Conservation (phyloP, 768 basidiomycete species). For the Cystoderma amianthinum region DNA sequence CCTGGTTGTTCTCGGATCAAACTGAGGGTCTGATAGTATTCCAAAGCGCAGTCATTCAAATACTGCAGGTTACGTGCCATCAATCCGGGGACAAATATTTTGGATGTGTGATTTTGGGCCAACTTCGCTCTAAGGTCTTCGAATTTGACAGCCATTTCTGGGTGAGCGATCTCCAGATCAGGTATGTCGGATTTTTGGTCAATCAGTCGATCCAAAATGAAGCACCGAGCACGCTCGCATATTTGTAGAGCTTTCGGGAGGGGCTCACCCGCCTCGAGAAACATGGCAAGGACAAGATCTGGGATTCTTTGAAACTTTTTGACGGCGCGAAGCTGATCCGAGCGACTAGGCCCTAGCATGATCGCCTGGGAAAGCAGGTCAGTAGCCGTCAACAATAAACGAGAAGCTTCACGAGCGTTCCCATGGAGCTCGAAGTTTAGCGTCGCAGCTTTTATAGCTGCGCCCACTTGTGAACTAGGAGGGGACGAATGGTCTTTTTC, state of each 20-base stretch:
- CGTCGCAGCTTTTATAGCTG: neutral
- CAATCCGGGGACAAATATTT: neutral
- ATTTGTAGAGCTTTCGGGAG: neutral
- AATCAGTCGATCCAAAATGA: conserved; percentile 6
- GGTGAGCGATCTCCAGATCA: neutral
- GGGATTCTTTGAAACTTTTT: neutral
- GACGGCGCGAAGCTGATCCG: neutral
- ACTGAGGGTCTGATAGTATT: neutral
- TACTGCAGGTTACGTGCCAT: neutral
- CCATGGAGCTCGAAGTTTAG: neutral
- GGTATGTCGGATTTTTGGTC: conserved; percentile 1
- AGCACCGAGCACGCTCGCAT: conserved; percentile 2
- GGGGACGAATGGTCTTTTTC: neutral
- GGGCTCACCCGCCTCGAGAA: neutral
- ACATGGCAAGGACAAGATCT: neutral
- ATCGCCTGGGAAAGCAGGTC: neutral
- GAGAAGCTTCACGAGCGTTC: neutral
- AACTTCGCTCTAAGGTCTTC: conserved; percentile 1
- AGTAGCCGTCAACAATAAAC: neutral
- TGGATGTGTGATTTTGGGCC: neutral
- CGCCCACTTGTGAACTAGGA: neutral
- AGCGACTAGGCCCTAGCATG: neutral
- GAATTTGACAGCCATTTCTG: conserved; percentile 2
- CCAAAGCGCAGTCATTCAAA: neutral
- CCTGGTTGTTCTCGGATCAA: conserved; percentile 4